Evolutionary conservation across 2,329 filamentous ascomycete genomes (phyloP).

Genomic region (Fusarium transvaalense): DNA sequence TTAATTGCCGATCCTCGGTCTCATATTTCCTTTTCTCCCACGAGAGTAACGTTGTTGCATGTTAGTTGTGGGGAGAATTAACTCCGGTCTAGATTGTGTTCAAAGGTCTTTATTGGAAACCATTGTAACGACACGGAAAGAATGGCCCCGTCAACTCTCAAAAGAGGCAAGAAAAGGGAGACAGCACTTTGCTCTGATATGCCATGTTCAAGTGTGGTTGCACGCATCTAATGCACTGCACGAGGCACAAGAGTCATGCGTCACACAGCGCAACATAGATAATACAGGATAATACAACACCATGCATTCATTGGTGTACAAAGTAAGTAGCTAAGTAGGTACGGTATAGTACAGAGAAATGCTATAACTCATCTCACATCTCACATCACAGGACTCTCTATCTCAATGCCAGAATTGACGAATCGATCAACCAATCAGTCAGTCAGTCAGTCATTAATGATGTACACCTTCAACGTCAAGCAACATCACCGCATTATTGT

Average conservation of each 20-base stretch:
- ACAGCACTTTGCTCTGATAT: neutral
- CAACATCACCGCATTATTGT: neutral
- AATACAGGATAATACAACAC: neutral
- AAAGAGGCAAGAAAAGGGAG: neutral
- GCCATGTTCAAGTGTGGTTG: slow-evolving; percentile 25
- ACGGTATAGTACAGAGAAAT: neutral
- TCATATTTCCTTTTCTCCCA: slow-evolving; percentile 10
- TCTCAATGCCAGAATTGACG: neutral
- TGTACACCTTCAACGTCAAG: neutral
- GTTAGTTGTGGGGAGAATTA: neutral
- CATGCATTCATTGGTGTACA: neutral
- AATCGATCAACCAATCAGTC: neutral
- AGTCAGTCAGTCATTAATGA: neutral
- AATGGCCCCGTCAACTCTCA: neutral
- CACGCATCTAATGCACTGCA: slow-evolving; percentile 21
- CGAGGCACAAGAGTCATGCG: slow-evolving; percentile 17
- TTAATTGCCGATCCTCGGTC: neutral
- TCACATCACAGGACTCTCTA: too few relatives aligned
- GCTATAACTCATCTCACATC: neutral
- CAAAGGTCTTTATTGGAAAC: neutral
- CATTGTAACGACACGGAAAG: neutral
- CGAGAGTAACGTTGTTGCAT: slow-evolving; percentile 30
- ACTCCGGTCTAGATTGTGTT: neutral
- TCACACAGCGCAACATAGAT: neutral
- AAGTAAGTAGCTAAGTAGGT: too few relatives aligned